Evolutionary conservation across 805 yeast species (phyloP), one percentile per base, ranked within the genome.

Genomic region (Yarrowia bubula): DNA sequence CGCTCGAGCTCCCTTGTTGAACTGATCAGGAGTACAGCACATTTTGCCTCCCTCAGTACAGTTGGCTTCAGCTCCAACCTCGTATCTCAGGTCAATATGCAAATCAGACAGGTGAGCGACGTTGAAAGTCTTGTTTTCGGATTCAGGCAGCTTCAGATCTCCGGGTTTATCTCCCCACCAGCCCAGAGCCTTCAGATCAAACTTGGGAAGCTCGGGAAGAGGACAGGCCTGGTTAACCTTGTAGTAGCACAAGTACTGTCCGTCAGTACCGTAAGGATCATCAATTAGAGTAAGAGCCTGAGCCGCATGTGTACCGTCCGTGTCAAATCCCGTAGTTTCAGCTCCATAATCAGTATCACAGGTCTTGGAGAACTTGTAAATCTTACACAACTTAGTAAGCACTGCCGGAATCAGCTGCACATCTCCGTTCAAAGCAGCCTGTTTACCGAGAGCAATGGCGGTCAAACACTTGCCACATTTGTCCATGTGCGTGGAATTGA

Each of bases 91-190:
- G 71, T 86, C 84, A 55, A 85, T 74, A 73, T 87, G 91, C 73
- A 86, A 83, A 71, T 87, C 92, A 18, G 87, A 81, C 32, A 87
- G 70, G 69, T 87, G 92, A 66, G 87, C 76, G 5, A 86, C 90
- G 67, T 85, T 83, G 73, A 86, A 83, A 2, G 79, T 77, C 66
- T 80, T 77, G 66, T 71, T 72, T 11, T 66, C 58, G 4, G 48
- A 60, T 28, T 44, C 37, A 9, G 70, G 69, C 31, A 51, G 22
- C 2, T 42, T 18, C 1, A 60, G 17, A 33, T 60, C 77, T 68
- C 66, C 76, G 66, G 73, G 83, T 69, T 77, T 80, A 35, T 70
- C 72, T 1, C 83, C 81, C 82, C 83, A 80, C 76, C 80, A 73
- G 8, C 62, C 62, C 17, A 55, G 62, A 37, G 75, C 67, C 32